Base-by-base conservation (phyloP, 768 basidiomycete species). In the Termitomyces sp. region DNA sequence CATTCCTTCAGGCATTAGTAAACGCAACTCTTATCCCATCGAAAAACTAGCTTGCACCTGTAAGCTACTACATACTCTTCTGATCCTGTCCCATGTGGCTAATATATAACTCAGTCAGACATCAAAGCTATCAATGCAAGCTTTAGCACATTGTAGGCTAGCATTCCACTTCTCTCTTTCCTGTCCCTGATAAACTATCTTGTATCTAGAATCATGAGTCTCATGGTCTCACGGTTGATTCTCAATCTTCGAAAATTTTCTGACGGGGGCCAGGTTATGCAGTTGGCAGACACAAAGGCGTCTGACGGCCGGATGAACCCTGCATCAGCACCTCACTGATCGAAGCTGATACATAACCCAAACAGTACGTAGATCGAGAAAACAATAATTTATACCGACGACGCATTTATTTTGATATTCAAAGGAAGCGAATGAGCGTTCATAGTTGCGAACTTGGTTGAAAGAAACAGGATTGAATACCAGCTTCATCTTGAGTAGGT, bases 161-260 rank as follows among this genome's bases (percentile, higher is more conserved):
- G 1, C 18, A 12, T 20, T 12, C 33, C 5, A 13, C 13, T 2
- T 18, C 36, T 18, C 70, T n/a, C 20, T 11, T 7, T 40, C 9
- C 12, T 5, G 18, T 22, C 10, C 3, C 20, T 12, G 12, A 40
- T 40, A 7, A 40, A 4, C 38, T 22, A 12, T 20, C n/a, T 10
- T n/a, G 1, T 18, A 18, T 18, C 39, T 31, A 71, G 70, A 20
- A 67, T 73, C 11, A 72, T 68, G 2, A 69, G 63, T 45, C 44
- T 74, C 13, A 73, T 74, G 71, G 69, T 73, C 12, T 74, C 71
- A 5, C 63, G 73, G n/a, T 52, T 73, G 1, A 70, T 72, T 41
- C 65, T 74, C 20, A 73, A 72, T 44, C 64, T 74, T 33, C 57
- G 63, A 11, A 48, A 60, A 39, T 53, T 47, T 23, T 31, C 32